Base-by-base conservation (phyloP, 257 asterid species). In the Verbascum thapsus region DNA sequence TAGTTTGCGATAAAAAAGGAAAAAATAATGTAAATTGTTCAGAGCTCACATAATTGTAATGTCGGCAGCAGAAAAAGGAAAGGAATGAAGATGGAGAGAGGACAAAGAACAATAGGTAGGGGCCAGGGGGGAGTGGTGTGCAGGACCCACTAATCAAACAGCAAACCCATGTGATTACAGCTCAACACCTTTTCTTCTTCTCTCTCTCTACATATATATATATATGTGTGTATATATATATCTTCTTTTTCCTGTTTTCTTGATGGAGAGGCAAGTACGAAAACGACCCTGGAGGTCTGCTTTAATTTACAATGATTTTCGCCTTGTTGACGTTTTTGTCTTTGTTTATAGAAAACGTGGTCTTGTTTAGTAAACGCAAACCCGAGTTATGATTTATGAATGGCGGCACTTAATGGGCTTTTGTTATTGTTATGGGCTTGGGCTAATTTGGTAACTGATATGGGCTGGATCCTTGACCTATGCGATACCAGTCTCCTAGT, bases 101-200 rank as follows among this genome's bases (percentile, higher is more conserved):
- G 68, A 73, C 53, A 42, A 32, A 39, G 42, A 42, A 53, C 11
- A 37, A 55, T 26, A 26, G 32, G n/a, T n/a, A n/a, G 35, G 39
- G 11, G 18, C 15, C 15, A 41, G 13, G 49, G 8, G 49, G 37
- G 67, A 37, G 76, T 70, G 76, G 72, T n/a, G 66, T 39, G 66
- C 50, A 67, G 68, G 70, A 56, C 70, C 74, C 74, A 81, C 71
- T 69, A 75, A 70, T 63, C 73, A 70, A 59, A 60, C 69, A 68
- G 54, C 72, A 67, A n/a, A 43, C 74, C 90, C 90, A 78, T 83
- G 85, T 83, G 90, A 81, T 60, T 76, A 64, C 87, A 78, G 80
- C 87, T 77, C 72, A 34, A 52, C 48, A 45, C 70, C 41, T 75
- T 26, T 26, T 26, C 62, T 81, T 62, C 42, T 12, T 37, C 37